Evolutionary conservation across 2,329 filamentous ascomycete genomes (phyloP), one percentile per base, ranked within the genome.

Genomic region (Onygena corvina): DNA sequence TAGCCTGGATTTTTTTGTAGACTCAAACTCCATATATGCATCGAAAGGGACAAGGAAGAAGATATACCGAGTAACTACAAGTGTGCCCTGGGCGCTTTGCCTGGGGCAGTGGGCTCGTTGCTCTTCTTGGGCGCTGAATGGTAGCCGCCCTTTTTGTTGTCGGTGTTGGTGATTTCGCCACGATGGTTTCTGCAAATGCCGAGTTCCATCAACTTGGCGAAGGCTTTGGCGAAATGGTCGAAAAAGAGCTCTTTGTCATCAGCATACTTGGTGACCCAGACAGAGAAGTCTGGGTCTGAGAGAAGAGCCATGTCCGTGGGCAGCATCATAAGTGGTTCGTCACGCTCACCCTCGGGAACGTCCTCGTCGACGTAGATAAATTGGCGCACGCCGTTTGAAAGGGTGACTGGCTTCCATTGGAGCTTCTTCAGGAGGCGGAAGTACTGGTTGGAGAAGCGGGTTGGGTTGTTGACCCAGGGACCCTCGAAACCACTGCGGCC

Each of bases 291-390:
- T 2, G 67, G 60, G 54, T 83, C 79, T 1, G 70, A 66, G 3
- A 74, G 63, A 33, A 82, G 66, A 3, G 77, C 73, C 58, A 82
- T 73, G 59, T 82, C 79, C 1, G 78, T 80, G 0, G 79, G 79
- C 59, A 82, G 59, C 79, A 82, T 82, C 79, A 82, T 82, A 35
- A 82, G 64, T 50, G 75, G 74, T 51, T 74, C 73, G 38, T 73
- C 72, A 33, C 60, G 61, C 56, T 68, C 67, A 48, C 65, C 64
- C 16, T 55, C 56, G 6, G 56, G 49, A 12, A 61, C 59, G 55
- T 80, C 75, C 42, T 78, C 75, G 53, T 80, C 77, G 44, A 73
- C 71, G 56, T 77, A 77, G 38, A 75, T 72, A 60, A 78, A 83
- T 64, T 81, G 77, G 49, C 68, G 64, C 14, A 76, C 59, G 0